Evolutionary conservation across 331 rosid genomes (phyloP), one percentile per base, ranked within the genome.

Genomic region (Quercus tomentella): DNA sequence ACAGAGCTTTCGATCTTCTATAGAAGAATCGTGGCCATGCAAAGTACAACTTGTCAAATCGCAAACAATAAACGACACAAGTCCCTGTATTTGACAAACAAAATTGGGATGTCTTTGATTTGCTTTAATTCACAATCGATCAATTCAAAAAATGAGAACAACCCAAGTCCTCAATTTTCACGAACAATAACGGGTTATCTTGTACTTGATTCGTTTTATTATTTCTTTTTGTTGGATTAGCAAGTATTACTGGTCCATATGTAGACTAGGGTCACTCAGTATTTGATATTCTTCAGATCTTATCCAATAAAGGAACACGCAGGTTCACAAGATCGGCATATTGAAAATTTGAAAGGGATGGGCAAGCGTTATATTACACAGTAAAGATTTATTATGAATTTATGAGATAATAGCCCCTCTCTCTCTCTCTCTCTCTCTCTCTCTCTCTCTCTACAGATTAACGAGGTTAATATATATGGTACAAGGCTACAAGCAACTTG

Each of bases 271-370:
- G 88, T 81, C 90, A 31, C 54, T 62, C 23, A 51, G 70, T 25
- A 67, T 84, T 18, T n/a, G 81, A 81, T 35, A 80, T 86, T 76
- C 79, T 51, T 61, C 28, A 61, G 85, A 83, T 88, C 92, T 89
- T 91, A 83, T 89, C 96, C 15, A 33, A 21, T 0, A 60, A 45
- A 31, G 68, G 33, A 56, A 6, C 17, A 57, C 14, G 69, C 31
- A 74, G 30, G 66, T 68, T 37, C 54, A 33, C 70, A 45, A 54
- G 51, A 75, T 35, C 80, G 33, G 33, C 70, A 71, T 35, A 43
- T 20, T 73, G 83, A 87, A 71, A 81, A 54, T 43, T 23, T 73
- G 83, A 87, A 71, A 83, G 45, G 23, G 90, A 87, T 61, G 56
- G 65, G 10, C 18, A 5, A 58, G 45, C 55, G 7, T 80, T 78